phyloP scores from a whole-genome alignment of 2,329 filamentous ascomycete species.

The Fusarium domesticum region DNA sequence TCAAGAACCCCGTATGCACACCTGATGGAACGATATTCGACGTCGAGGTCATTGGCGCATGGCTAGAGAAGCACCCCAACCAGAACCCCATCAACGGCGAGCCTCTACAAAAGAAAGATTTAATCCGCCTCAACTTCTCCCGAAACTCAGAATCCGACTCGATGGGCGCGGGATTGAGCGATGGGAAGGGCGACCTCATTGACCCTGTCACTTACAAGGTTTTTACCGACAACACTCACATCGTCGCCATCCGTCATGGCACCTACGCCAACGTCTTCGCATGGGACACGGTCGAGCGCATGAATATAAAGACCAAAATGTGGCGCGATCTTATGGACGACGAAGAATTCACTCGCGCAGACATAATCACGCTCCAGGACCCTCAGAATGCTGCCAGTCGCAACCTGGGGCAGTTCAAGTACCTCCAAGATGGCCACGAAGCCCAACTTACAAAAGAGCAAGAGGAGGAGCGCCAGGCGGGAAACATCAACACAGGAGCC shows the following conservation, averaged over 20 bases:
- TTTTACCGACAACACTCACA: slow-evolving; percentile 96
- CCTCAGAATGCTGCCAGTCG: slow-evolving; percentile 83
- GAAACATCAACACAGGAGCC: slow-evolving; percentile 73
- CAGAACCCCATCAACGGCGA: slow-evolving; percentile 88
- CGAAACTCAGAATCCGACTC: slow-evolving; percentile 74
- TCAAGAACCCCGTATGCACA: slow-evolving; percentile 92
- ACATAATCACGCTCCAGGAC: slow-evolving; percentile 95
- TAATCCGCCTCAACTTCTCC: slow-evolving; percentile 87
- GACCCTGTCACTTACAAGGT: slow-evolving; percentile 98
- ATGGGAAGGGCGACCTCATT: slow-evolving; percentile 73
- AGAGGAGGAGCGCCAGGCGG: slow-evolving; percentile 61
- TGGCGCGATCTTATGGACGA: slow-evolving; percentile 91
- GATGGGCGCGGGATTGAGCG: slow-evolving; percentile 45
- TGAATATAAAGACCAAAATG: slow-evolving; percentile 96
- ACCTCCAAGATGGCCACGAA: slow-evolving; percentile 76
- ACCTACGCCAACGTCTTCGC: slow-evolving; percentile 93
- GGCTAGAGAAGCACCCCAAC: slow-evolving; percentile 82
- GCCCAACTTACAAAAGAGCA: slow-evolving; percentile 67
- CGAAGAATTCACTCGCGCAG: slow-evolving; percentile 77
- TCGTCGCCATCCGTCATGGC: slow-evolving; percentile 77
- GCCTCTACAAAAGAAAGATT: slow-evolving; percentile 73
- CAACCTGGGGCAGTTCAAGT: slow-evolving; percentile 85
- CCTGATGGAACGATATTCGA: slow-evolving; percentile 86
- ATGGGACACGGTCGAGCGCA: slow-evolving; percentile 89
- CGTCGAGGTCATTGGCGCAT: slow-evolving; percentile 87